These are phyloP conservation scores for Nakataea oryzae DNA, from an alignment of 2,329 filamentous ascomycete species.

Conservation along the genomic window DNA sequence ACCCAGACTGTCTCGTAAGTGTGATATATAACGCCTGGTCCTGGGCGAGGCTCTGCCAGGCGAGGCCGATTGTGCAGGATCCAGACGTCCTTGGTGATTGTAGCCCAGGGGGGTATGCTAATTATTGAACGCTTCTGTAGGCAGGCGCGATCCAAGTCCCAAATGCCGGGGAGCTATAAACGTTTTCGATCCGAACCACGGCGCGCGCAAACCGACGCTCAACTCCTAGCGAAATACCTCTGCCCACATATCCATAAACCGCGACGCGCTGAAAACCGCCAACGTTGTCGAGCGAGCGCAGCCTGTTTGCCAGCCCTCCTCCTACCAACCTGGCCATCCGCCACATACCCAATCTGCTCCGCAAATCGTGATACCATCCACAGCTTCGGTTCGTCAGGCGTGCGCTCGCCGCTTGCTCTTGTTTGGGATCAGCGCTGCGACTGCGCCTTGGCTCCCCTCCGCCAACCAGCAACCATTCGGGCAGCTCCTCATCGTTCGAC, in stretches of 20 bases:
- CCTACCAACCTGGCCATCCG: background rate
- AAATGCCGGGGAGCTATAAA: background rate
- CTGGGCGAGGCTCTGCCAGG: background rate
- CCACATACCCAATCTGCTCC: no score
- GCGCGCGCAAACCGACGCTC: background rate
- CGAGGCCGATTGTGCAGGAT: background rate
- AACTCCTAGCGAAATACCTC: background rate
- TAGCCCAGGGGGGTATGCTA: background rate
- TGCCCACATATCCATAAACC: background rate
- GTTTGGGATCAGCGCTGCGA: background rate
- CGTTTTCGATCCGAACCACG: background rate
- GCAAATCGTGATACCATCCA: background rate
- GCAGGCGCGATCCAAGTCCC: background rate
- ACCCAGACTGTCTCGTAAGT: background rate
- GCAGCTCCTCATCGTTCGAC: background rate
- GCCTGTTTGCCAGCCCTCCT: no score
- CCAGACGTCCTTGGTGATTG: no score
- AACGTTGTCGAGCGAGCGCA: background rate
- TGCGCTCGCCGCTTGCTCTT: background rate
- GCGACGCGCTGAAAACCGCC: background rate
- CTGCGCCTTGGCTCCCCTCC: no score
- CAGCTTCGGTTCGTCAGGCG: background rate
- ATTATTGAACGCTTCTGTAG: background rate
- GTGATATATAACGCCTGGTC: background rate
- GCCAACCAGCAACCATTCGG: no score